Percentiles rank a stretch among this genome's conserved stretches.
Evolutionary conservation across 805 yeast genomes (phyloP).

Genomic region (Teunomyces lycoperdinae): DNA sequence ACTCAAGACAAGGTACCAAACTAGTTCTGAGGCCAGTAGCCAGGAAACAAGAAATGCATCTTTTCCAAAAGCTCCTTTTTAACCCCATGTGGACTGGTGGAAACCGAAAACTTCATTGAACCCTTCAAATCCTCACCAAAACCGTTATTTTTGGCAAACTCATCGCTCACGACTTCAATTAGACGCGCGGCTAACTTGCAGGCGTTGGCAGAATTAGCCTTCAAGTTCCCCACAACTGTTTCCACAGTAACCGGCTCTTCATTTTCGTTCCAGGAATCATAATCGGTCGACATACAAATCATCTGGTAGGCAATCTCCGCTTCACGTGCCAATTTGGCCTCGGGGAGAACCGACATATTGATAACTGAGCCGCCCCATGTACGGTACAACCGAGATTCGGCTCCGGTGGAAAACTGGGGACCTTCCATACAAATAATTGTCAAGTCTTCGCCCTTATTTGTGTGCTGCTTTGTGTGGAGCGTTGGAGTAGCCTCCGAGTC

Average conservation of each 20-base stretch:
- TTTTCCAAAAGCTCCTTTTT: conserved; percentile 70
- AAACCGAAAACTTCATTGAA: conserved; percentile 74
- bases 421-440: conserved; percentile 98
- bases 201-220: conserved; percentile 86
- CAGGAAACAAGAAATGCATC: conserved; percentile 87
- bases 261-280: conserved; percentile 95
- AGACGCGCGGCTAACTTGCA: conserved; percentile 68
- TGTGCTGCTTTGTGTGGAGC: conserved; percentile 59
- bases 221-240: conserved; percentile 86
- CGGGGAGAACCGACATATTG: conserved; percentile 98
- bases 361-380: conserved; percentile 93
- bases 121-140: conserved; percentile 74
- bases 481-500: conserved; percentile 38
- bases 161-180: conserved; percentile 63
- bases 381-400: conserved; percentile 84
- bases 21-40: conserved; percentile 62
- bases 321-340: conserved; percentile 93
- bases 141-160: conserved; percentile 48
- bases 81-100: conserved; percentile 73
- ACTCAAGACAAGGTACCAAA: background rate
- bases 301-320: conserved; percentile 96
- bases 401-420: conserved; percentile 95
- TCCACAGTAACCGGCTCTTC: conserved; percentile 99
- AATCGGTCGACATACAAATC: conserved; percentile 99
- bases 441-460: conserved; percentile 66